Evolutionary conservation across 352 stramenopile genomes (phyloP).

Genomic region (Globisporangium acanthophoron): DNA sequence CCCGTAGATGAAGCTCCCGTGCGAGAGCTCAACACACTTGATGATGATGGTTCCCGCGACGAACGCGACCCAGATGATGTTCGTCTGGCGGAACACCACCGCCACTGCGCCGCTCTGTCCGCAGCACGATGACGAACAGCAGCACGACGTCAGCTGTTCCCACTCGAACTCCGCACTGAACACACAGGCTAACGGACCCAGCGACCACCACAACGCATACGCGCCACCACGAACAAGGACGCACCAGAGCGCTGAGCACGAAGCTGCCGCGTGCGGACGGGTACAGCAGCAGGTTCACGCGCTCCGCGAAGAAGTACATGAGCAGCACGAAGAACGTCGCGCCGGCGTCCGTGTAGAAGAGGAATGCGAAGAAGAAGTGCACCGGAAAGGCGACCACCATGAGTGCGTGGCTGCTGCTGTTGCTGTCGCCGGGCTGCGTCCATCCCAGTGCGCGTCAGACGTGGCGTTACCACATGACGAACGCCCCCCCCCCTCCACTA

Average conservation of each 20-base stretch:
- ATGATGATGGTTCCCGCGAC: conserved; percentile 71
- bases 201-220: background rate
- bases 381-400: conserved; percentile 76
- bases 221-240: background rate
- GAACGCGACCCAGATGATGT: conserved; percentile 90
- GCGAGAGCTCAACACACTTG: conserved; percentile 55
- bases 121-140: background rate
- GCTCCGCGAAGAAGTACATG: conserved; percentile 64
- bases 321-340: conserved; percentile 87
- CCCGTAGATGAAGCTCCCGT: conserved; percentile 71
- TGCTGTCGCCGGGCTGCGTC: conserved; percentile 27
- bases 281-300: conserved; percentile 36
- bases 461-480: background rate
- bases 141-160: background rate
- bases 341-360: conserved; percentile 89
- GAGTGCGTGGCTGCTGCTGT: conserved; percentile 57
- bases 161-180: background rate
- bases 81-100: conserved; percentile 88
- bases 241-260: conserved; percentile 56
- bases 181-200: background rate
- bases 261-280: conserved; percentile 31
- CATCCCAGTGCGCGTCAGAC: background rate
- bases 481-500: background rate
- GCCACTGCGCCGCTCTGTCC: conserved; percentile 58
- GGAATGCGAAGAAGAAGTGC: conserved; percentile 84